phyloP scores from a whole-genome alignment of 208 protist species.

The Crithidia bombi region DNA sequence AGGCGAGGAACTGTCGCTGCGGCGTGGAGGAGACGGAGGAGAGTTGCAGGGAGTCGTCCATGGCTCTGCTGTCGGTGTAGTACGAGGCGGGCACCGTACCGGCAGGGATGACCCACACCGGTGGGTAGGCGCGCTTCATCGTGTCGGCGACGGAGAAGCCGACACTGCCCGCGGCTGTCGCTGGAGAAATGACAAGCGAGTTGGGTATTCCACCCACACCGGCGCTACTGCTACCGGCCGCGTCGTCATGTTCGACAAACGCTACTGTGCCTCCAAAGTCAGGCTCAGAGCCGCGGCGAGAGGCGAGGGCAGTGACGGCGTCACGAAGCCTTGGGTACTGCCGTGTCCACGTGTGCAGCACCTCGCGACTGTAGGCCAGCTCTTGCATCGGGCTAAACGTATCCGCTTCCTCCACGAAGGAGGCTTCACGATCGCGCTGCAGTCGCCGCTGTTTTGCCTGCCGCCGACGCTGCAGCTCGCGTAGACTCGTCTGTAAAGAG shows the following conservation, averaged over 20 bases:
- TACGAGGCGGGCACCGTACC: constrained; percentile 39
- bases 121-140: constrained; percentile 11
- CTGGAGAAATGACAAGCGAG: too few species aligned
- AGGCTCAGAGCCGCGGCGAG: not conserved
- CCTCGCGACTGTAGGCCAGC: constrained; percentile 32
- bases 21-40: constrained; percentile 14
- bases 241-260: too few species aligned
- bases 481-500: constrained; percentile 20
- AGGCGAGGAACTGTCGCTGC: constrained; percentile 8
- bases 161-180: not conserved
- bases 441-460: constrained; percentile 20
- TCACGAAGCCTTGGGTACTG: constrained; percentile 27
- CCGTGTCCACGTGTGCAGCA: constrained; percentile 24
- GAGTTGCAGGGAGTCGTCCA: constrained; percentile 1
- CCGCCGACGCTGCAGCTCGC: constrained; percentile 24
- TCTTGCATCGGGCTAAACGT: constrained; percentile 15
- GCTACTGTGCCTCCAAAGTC: too few species aligned
- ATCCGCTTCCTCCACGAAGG: constrained; percentile 1
- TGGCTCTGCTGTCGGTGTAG: constrained; percentile 1
- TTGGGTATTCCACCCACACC: too few species aligned
- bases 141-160: constrained; percentile 26
- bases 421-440: constrained; percentile 3
- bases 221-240: too few species aligned
- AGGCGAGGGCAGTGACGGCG: constrained; percentile 1
- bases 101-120: constrained; percentile 51